phyloP scores from a whole-genome alignment of 2,329 filamentous ascomycete genomes.

The Plenodomus lindquistii region DNA sequence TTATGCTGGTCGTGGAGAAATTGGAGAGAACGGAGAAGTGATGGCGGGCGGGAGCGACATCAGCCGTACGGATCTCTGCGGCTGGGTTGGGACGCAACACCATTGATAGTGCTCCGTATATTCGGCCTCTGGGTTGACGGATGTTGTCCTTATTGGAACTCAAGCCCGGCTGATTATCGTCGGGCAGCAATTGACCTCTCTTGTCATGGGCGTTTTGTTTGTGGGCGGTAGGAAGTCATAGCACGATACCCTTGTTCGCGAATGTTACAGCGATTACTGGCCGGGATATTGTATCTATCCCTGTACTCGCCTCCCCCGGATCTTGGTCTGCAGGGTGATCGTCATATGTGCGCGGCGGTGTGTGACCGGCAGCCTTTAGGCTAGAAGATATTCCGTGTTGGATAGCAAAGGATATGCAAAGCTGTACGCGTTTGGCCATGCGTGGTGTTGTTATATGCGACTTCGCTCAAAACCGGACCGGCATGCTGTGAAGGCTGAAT shows the following conservation, averaged over 20 bases:
- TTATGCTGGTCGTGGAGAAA: constrained; percentile 57
- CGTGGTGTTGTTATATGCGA: not conserved
- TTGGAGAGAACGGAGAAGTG: constrained; percentile 38
- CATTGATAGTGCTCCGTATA: not conserved
- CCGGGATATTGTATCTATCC: not conserved
- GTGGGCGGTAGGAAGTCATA: not conserved
- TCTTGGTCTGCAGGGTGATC: constrained; percentile 1
- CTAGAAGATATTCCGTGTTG: constrained; percentile 7
- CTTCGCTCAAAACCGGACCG: constrained; percentile 1
- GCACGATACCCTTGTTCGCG: constrained; percentile 6
- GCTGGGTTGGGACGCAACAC: not conserved
- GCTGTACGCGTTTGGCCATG: constrained; percentile 2
- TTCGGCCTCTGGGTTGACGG: not conserved
- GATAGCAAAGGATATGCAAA: constrained; percentile 6
- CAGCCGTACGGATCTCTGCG: not conserved
- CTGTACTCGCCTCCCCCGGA: constrained; percentile 5
- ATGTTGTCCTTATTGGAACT: not conserved
- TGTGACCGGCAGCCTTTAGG: constrained; percentile 9
- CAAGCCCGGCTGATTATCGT: not conserved
- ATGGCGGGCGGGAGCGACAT: not conserved
- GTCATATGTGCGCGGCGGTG: constrained; percentile 1
- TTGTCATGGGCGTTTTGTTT: not conserved
- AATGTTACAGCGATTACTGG: constrained; percentile 2
- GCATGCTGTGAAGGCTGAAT: constrained; percentile 17
- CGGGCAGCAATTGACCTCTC: not conserved